phyloP scores from a whole-genome alignment of 2,329 filamentous ascomycete species.

The Alternaria incomplexa region DNA sequence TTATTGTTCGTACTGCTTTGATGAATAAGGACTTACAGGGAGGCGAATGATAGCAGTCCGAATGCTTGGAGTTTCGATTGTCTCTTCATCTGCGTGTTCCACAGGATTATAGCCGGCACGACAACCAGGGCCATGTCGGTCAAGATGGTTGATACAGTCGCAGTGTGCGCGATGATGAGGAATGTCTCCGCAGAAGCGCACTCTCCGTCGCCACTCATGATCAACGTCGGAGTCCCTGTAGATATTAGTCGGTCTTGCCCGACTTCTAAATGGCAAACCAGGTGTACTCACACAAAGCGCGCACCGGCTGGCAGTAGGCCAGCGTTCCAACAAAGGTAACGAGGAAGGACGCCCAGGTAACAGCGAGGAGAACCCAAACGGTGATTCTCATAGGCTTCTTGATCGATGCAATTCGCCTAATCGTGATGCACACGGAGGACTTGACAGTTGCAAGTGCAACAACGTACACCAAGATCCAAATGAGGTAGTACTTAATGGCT shows the following conservation, averaged over 20 bases:
- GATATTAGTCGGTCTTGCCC: not conserved
- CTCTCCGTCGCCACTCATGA: constrained; percentile 16
- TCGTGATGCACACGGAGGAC: constrained; percentile 33
- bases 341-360: constrained; percentile 29
- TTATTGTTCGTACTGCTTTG: not conserved
- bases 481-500: constrained; percentile 31
- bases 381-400: constrained; percentile 21
- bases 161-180: constrained; percentile 27
- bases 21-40: constrained; percentile 11
- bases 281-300: constrained; percentile 6
- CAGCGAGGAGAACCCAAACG: constrained; percentile 19
- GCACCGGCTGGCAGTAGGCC: constrained; percentile 24
- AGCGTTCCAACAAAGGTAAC: constrained; percentile 30
- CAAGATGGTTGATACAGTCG: constrained; percentile 27
- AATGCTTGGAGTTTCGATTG: constrained; percentile 29
- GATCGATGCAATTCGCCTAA: constrained; percentile 29
- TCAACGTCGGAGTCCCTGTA: constrained; percentile 13
- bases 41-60: constrained; percentile 27
- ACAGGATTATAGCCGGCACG: constrained; percentile 27
- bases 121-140: constrained; percentile 29
- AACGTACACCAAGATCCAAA: constrained; percentile 34
- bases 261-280: not conserved
- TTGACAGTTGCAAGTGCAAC: constrained; percentile 30
- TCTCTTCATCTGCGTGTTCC: constrained; percentile 33
- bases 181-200: constrained; percentile 27